Base-by-base conservation (phyloP, 352 stramenopile species). In the Lagenidium giganteum region DNA sequence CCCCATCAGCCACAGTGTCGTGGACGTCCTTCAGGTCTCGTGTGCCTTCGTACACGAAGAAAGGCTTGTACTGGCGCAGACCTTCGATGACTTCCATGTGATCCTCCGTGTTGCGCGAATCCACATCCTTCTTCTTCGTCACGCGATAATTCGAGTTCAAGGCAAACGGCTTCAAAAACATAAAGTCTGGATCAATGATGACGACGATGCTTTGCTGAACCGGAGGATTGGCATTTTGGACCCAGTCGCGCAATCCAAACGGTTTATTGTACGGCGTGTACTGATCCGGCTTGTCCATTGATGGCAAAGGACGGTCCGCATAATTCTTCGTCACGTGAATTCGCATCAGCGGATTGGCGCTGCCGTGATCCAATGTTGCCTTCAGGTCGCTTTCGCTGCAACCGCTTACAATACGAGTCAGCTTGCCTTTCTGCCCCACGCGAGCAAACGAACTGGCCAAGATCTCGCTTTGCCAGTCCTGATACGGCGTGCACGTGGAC, bases 391-490 rank as follows among this genome's bases (percentile, higher is more conserved):
- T 56, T 25, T 79, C 57, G 2, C 57, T 62, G 34, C 81, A 93
- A 11, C 70, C 81, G 9, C 67, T 79, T 7, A 91, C 59, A 17
- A 93, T 71, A 8, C 78, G 78, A 17, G 81, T 90, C 23, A 93
- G 52, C 0, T 59, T 57, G 7, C 81, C 78, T 20, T 54, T 59
- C 37, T 93, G 81, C 14, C 63, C 37, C 11, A 84, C 71, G 32
- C 61, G 60, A 4, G 56, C 63, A 42, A 91, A 90, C 31, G 62
- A 87, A 28, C 83, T 59, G 4, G 69, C 64, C 34, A 93, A 52
- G 17, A 85, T 54, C 25, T 91, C 70, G 20, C 73, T 86, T 45
- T 87, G 72, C 81, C 78, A 90, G 43, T 93, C 47, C 28, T 87
- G 67, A 20, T 72, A 57, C 0, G 65, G 44, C 17, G 75, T 61